Base-by-base conservation (phyloP, 345 rosid species). In the Lepidium didymum region DNA sequence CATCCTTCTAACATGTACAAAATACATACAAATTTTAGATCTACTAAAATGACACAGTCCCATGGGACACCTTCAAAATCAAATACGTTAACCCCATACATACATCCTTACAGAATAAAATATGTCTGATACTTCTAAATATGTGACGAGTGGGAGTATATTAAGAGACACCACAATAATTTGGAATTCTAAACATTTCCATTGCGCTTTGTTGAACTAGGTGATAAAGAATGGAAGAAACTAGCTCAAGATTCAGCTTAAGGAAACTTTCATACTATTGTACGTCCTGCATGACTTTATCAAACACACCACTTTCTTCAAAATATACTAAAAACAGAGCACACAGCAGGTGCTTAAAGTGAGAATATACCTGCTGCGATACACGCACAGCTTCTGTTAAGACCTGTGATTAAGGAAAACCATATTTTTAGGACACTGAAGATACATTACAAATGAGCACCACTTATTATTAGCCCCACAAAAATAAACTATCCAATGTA, bases 331-430 rank as follows among this genome's bases (percentile, higher is more conserved):
- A 44, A 54, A 34, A 74, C 5, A 45, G 15, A 61, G 38, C 40
- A 60, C 55, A 29, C 35, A 68, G 21, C 18, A 14, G 18, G 69
- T 45, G 14, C 45, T 55, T 33, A 23, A 41, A 56, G 23, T 64
- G 62, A 56, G 55, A 11, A 58, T 19, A 62, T 64, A 91, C 99
- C 96, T 86, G 88, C 64, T 89, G 99, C 29, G 90, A 89, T 50
- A 85, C 83, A 43, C 84, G 88, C 65, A 94, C 95, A 56, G 96
- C 99, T 79, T 94, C 99, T 43, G 89, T 86, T 44, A 94, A 83
- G 79, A 86, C 97, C 99, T 94, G 86, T 29, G 49, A 49, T 74
- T 69, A 29, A 77, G 16, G n/a, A 62, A 68, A 68, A 47, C 40
- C 44, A 61, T 68, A 68, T 7, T 46, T 56, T 62, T 25, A 75